Base-by-base conservation (phyloP, 108 stramenopile genomes). In the Mediolabrus comicus region DNA sequence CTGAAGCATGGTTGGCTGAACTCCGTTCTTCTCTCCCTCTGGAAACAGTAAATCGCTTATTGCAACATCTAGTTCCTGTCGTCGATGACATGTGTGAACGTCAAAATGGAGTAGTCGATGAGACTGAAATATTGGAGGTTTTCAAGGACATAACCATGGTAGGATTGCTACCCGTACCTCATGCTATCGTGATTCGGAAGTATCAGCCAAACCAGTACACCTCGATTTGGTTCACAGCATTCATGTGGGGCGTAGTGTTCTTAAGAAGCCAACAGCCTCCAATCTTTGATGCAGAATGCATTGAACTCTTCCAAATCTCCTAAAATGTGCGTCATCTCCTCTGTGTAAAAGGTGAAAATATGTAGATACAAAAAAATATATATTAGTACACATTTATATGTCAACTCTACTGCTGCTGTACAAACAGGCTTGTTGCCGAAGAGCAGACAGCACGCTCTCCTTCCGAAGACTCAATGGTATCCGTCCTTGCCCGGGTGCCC, bases 231-330 rank as follows among this genome's bases (percentile, higher is more conserved):
- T 98, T 99, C 74, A 98, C 97, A 27, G 95, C 96, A 4, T 98
- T 95, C 69, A 84, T 97, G 95, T 99, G 99, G 99, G 97, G 99
- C 32, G 96, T 98, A 30, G 86, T 99, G 53, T 99, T 96, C 78
- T 81, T 98, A 71, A 87, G 95, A 26, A 96, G 96, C 79, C 94
- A 96, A 61, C 78, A 75, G 55, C 81, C 97, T 36, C 99, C 98
- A 12, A 83, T 99, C 59, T 99, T 97, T 66, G 99, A 99, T 69
- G 95, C 91, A 52, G 71, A 88, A 64, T 84, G 87, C 64, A 95
- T 95, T 64, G 86, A 92, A 67, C 54, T 95, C 53, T 95, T 95
- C 67, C 90, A 91, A 75, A 92, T 95, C 26, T 86, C 87, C 14
- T 57, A 32, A 34, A 57, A n/a, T n/a, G n/a, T n/a, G n/a, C 9